Evolutionary conservation across 768 basidiomycete species (phyloP).

Genomic region (Rhodotorula sphaerocarpa): DNA sequence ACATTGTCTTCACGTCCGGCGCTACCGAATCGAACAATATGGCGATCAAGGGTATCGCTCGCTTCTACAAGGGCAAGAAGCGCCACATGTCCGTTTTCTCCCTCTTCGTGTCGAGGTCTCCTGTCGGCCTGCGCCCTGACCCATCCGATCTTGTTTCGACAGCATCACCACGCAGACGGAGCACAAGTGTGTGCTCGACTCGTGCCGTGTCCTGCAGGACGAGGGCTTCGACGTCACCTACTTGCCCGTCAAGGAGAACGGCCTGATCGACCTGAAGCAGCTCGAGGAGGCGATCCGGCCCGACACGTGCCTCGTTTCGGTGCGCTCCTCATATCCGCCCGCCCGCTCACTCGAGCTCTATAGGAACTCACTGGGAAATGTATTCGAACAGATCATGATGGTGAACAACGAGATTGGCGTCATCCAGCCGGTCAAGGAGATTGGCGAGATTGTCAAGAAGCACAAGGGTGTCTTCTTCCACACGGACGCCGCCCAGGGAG

Average conservation of each 20-base stretch:
- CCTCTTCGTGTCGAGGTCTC: too few species aligned
- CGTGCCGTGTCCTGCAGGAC: constrained; percentile 86
- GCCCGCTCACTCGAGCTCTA: not conserved
- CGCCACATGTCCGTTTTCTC: constrained; percentile 63
- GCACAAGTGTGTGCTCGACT: constrained; percentile 98
- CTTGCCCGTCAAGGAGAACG: constrained; percentile 82
- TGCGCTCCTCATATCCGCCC: not conserved
- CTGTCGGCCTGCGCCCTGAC: too few species aligned
- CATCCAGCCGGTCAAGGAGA: constrained; percentile 93
- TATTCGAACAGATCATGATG: constrained; percentile 60
- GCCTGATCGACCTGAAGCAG: constrained; percentile 65
- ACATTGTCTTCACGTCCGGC: constrained; percentile 93
- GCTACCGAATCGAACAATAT: constrained; percentile 98
- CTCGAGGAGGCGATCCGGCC: constrained; percentile 83
- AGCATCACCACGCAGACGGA: constrained; percentile 51
- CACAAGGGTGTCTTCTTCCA: constrained; percentile 89
- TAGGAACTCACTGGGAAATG: not conserved
- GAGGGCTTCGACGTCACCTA: constrained; percentile 98
- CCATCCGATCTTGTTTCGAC: not conserved
- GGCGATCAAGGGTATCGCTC: constrained; percentile 91
- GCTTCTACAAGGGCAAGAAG: constrained; percentile 88
- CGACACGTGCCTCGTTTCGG: constrained; percentile 74
- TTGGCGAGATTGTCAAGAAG: constrained; percentile 74
- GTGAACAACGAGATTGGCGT: constrained; percentile 99
- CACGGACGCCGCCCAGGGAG: constrained; percentile 91